Conservation (phyloP, 139 green algal species). For the Coccomyxa sp. region DNA sequence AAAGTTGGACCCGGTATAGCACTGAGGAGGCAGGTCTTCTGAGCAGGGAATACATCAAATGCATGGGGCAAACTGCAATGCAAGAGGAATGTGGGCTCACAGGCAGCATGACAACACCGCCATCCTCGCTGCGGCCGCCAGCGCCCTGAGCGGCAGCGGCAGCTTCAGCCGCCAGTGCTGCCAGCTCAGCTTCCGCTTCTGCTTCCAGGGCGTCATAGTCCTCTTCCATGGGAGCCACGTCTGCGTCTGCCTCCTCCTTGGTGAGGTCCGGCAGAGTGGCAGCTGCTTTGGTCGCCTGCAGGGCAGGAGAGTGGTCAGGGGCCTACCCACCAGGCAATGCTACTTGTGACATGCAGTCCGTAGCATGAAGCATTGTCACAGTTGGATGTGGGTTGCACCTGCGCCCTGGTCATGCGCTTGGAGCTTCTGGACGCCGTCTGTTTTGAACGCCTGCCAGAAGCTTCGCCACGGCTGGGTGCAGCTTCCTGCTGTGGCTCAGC, state of each 20-base stretch:
- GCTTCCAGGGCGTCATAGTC: not conserved
- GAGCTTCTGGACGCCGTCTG: not conserved
- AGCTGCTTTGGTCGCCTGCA: conserved; percentile 35
- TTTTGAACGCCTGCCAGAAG: not conserved
- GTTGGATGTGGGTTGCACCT: conserved; percentile 18
- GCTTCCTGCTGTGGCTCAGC: conserved; percentile 1
- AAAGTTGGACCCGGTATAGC: too few species aligned
- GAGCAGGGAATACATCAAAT: too few species aligned
- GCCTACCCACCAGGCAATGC: not conserved
- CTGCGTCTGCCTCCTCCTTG: conserved; percentile 3
- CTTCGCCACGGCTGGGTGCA: too few species aligned
- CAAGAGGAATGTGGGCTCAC: too few species aligned
- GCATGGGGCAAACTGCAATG: too few species aligned
- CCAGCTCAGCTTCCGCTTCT: conserved; percentile 4
- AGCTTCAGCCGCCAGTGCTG: not conserved
- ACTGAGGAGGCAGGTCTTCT: too few species aligned
- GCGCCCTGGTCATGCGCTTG: conserved; percentile 52
- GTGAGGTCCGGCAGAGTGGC: conserved; percentile 16
- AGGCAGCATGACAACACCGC: too few species aligned
- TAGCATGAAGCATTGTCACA: not conserved
- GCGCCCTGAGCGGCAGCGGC: not conserved
- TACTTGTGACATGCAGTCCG: not conserved
- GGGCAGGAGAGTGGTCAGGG: not conserved
- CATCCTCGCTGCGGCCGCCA: too few species aligned
- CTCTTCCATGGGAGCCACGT: not conserved